Base-by-base conservation (phyloP, 2,329 filamentous ascomycete species). In the Pestalotiopsis sp. region DNA sequence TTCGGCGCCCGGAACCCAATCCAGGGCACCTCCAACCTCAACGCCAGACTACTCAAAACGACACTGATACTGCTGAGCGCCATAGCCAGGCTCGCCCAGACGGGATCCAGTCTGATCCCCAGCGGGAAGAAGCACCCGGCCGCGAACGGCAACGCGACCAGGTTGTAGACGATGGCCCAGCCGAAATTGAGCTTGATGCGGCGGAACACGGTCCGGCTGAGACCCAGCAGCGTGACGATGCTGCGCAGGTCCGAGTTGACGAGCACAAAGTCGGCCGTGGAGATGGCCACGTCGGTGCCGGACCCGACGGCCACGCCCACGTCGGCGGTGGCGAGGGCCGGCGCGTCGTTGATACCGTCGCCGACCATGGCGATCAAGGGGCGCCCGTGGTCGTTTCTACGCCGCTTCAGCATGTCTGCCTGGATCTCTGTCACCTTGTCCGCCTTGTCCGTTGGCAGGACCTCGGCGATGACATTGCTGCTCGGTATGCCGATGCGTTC, bases 1-100 rank as follows among this genome's bases (percentile, higher is more conserved):
- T 67, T 66, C 52, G 70, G 69, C 41, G 52, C 73, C 68, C 72
- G 76, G 61, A 81, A 82, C 7, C 81, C 81, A 11, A 82, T 23
- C 17, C 76, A 71, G 11, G 78, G 78, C 5, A 82, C 38, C n/a
- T 72, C 67, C 11, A 80, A 86, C 77, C 91, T 88, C 82, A 98
- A 80, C 64, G 90, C 85, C 75, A 97, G 81, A 82, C 92, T 95
- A 78, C 94, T 97, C 76, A 89, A 82, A 65, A 98, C 92, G 61
- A 98, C 95, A 76, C 93, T 96, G 73, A 98, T 91, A 79, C 92
- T 95, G 80, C 94, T 97, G 79, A 95, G 80, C 31, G 95, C 95
- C 95, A 98, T 98, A 1, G 95, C 95, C 78, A 97, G 81, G 72
- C 91, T 92, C 4, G 95, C 95, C 95, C 95, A 98, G 1, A 93